A percentile compares a stretch with the other conserved stretches of the same genome.
These are phyloP conservation scores for Ophiorrhiza pumila DNA, from an alignment of 257 asterid species.

Conservation along the genomic window DNA sequence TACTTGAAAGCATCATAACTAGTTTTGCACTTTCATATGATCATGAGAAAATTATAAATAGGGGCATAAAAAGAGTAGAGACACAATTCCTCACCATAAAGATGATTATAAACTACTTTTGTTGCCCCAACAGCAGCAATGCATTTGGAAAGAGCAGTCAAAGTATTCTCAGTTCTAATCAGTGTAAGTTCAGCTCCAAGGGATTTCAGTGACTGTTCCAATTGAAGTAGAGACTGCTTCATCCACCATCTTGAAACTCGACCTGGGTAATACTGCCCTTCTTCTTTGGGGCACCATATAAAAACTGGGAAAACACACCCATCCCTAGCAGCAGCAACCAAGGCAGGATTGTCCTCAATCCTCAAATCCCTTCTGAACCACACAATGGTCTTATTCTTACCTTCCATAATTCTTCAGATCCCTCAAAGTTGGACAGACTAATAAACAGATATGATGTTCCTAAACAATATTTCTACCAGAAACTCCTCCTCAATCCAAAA, in stretches of 20 bases:
- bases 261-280: conserved; percentile 76
- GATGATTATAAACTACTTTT: conserved; percentile 75
- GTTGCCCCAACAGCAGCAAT: conserved; percentile 67
- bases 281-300: conserved; percentile 93
- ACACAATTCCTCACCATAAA: conserved; percentile 53
- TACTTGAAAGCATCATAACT: not conserved
- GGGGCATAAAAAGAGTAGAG: not conserved
- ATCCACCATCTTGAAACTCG: conserved; percentile 98
- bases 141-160: conserved; percentile 64
- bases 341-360: conserved; percentile 90
- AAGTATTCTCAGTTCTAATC: conserved; percentile 67
- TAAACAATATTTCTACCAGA: conserved; percentile 1
- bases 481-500: not conserved
- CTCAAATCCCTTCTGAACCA: conserved; percentile 99
- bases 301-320: conserved; percentile 71
- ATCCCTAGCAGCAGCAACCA: conserved; percentile 77
- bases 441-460: not conserved
- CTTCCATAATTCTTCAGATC: conserved; percentile 47
- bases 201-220: conserved; percentile 67
- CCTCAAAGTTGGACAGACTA: not conserved
- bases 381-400: conserved; percentile 54
- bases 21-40: not conserved
- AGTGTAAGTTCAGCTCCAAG: conserved; percentile 74
- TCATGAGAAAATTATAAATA: not conserved
- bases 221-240: conserved; percentile 73